phyloP scores from a whole-genome alignment of 2,329 filamentous ascomycete species.

The Colletotrichum zoysiae region DNA sequence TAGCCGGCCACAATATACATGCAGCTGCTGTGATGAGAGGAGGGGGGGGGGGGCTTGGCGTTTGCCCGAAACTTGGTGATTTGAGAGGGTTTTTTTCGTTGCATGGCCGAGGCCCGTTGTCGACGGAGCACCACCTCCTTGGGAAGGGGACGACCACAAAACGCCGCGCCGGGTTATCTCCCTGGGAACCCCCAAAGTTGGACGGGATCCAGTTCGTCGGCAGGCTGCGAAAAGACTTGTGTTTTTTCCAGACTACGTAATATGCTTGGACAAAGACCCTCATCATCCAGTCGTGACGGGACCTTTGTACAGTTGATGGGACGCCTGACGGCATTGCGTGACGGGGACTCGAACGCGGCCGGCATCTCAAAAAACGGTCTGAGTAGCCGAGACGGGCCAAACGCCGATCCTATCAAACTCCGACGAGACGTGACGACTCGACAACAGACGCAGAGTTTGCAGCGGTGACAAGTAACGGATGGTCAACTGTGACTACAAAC shows the following conservation, averaged over 20 bases:
- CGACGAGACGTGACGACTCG: too few species aligned
- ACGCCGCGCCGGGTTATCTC: background rate
- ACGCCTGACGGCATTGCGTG: background rate
- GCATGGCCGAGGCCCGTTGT: too few species aligned
- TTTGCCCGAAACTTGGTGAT: too few species aligned
- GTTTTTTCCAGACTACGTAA: background rate
- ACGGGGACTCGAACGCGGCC: background rate
- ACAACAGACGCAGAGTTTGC: too few species aligned
- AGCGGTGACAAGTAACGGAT: too few species aligned
- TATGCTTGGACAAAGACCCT: background rate
- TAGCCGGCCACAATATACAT: background rate
- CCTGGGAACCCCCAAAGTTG: background rate
- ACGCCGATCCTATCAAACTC: too few species aligned
- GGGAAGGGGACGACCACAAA: background rate
- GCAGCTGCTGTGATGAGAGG: background rate
- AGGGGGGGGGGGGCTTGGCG: too few species aligned
- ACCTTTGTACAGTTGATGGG: too few species aligned
- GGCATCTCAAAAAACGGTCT: background rate
- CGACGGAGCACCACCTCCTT: background rate
- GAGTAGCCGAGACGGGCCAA: too few species aligned
- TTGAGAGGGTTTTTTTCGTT: too few species aligned
- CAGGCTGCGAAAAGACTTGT: background rate
- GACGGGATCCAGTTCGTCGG: background rate
- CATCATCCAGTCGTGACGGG: too few species aligned
- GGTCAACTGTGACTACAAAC: background rate